Base-by-base conservation (phyloP, 805 yeast species). In the Lachancea nothofagi region DNA sequence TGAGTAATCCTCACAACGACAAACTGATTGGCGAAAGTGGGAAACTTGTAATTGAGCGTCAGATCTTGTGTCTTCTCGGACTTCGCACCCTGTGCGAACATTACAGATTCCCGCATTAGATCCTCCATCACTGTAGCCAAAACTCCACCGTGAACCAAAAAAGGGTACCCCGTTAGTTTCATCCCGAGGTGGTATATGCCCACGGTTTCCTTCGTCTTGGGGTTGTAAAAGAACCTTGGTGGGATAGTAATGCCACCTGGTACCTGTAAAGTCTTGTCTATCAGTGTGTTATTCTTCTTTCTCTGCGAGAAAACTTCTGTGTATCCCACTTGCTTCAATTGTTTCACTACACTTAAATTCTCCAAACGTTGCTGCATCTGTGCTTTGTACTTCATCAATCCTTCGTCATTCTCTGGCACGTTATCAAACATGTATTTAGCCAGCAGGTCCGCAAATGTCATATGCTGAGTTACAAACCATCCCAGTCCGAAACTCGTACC, bases 121-220 rank as follows among this genome's bases (percentile, higher is more conserved):
- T 88, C 95, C 53, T 86, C 93, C 40, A 87, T 64, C 1, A 88
- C 65, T 0, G 94, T 80, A 7, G 89, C 94, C 22, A 88, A 57
- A 21, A 89, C 75, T 0, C 97, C 97, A 3, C 97, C 97, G 56
- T 88, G 97, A 2, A 86, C 73, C 14, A 89, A 63, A 50, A 85
- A 80, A 2, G 96, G 97, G 56, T 82, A 88, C 1, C 97, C 97
- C 30, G 90, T 79, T 15, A 88, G 60, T 45, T 73, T 74, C 54
- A 80, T 77, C 0, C 97, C 96, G 38, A 83, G 70, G 55, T 86
- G 94, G 19, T 85, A 68, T 5, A 87, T 70, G 0, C 86, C 73
- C 1, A 83, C 70, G 0, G 81, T 72, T 48, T 83, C 83, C 38
- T 71, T 69, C 0, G 75, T 72, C 10, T 65, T 59, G 2, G 71